phyloP scores from a whole-genome alignment of 768 basidiomycete genomes.

The Rhizopogon sp. region DNA sequence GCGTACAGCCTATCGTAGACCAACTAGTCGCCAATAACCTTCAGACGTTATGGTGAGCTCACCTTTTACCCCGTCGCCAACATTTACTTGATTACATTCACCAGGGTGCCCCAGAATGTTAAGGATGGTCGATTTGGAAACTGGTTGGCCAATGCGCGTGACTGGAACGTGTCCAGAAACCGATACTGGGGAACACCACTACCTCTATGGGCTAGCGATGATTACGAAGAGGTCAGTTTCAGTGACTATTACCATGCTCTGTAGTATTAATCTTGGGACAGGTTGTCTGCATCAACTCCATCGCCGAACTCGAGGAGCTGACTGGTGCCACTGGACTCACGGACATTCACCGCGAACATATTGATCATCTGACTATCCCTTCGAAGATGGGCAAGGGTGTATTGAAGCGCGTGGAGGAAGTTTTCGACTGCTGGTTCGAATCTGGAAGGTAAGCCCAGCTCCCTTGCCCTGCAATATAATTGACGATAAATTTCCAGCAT shows the following conservation, averaged over 20 bases:
- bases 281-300: constrained; percentile 84
- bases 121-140: constrained; percentile 93
- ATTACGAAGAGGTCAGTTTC: constrained; percentile 67
- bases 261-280: constrained; percentile 21
- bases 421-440: constrained; percentile 99
- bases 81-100: constrained; percentile 6
- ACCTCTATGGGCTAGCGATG: constrained; percentile 93
- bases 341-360: constrained; percentile 90
- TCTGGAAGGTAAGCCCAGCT: constrained; percentile 75
- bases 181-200: constrained; percentile 99
- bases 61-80: background rate
- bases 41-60: constrained; percentile 75
- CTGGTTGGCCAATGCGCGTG: constrained; percentile 97
- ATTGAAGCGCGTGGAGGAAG: constrained; percentile 90
- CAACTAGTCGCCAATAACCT: constrained; percentile 88
- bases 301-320: constrained; percentile 79
- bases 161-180: constrained; percentile 99
- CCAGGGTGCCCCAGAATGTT: constrained; percentile 86
- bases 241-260: background rate
- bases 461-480: background rate
- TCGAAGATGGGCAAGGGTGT: constrained; percentile 82
- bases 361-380: constrained; percentile 95
- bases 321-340: constrained; percentile 82
- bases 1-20: constrained; percentile 79
- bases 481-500: constrained; percentile 51